phyloP scores from a whole-genome alignment of 2,329 filamentous ascomycete species.

The Arthrobotrys sphaeroides region DNA sequence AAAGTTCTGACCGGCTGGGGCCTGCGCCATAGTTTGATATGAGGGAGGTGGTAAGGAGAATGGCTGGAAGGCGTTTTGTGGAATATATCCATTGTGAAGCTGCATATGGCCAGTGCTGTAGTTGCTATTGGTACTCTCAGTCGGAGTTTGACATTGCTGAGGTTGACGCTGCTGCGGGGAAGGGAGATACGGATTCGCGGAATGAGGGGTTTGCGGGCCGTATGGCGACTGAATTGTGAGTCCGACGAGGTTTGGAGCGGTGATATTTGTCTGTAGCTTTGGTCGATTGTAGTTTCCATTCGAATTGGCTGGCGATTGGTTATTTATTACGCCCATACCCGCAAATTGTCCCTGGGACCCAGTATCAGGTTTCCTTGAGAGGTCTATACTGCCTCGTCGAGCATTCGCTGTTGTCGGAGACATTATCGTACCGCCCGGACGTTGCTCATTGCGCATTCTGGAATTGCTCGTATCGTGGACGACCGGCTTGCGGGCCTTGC shows the following conservation, averaged over 20 bases:
- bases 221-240: constrained; percentile 57
- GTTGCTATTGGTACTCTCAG: constrained; percentile 44
- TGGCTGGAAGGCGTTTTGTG: constrained; percentile 59
- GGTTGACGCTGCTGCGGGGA: constrained; percentile 49
- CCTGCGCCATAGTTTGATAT: constrained; percentile 57
- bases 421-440: constrained; percentile 36
- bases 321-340: constrained; percentile 31
- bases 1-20: constrained; percentile 58
- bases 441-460: constrained; percentile 50
- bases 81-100: constrained; percentile 59
- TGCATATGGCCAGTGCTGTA: constrained; percentile 54
- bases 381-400: constrained; percentile 41
- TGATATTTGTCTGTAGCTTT: constrained; percentile 56
- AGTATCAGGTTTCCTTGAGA: constrained; percentile 34
- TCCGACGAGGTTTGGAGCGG: constrained; percentile 56
- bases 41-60: constrained; percentile 58
- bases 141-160: constrained; percentile 45
- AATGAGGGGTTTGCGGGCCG: constrained; percentile 55
- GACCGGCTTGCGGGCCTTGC: constrained; percentile 20
- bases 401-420: constrained; percentile 32
- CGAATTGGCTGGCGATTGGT: constrained; percentile 20
- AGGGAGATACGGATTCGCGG: constrained; percentile 54
- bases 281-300: constrained; percentile 47
- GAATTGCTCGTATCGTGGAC: constrained; percentile 38
- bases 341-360: constrained; percentile 40